These are phyloP conservation scores for Allium fistulosum DNA, from an alignment of 106 monocot genomes.

Conservation along the genomic window DNA sequence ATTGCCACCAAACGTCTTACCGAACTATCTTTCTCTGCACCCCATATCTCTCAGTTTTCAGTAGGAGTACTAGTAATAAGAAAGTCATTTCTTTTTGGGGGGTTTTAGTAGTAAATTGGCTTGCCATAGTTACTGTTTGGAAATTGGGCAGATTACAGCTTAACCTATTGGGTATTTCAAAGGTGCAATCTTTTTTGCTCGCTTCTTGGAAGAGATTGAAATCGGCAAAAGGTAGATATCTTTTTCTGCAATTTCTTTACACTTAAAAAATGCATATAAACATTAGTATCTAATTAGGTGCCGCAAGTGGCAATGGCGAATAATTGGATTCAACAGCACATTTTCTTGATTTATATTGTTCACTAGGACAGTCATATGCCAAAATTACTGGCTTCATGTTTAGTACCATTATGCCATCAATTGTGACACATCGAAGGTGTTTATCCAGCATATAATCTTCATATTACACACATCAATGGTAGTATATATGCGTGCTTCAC, in stretches of 20 bases:
- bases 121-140: not conserved
- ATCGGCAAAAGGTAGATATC: not conserved
- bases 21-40: not conserved
- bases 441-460: no score
- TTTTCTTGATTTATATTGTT: no score
- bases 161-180: constrained; percentile 1
- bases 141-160: not conserved
- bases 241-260: not conserved
- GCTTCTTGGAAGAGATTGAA: constrained; percentile 1
- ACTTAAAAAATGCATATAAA: no score
- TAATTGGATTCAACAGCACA: not conserved
- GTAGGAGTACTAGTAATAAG: not conserved
- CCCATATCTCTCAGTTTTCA: not conserved
- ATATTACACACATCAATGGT: no score
- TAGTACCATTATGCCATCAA: not conserved
- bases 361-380: not conserved
- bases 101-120: not conserved
- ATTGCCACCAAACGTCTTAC: not conserved
- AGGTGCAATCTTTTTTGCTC: not conserved
- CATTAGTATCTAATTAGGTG: not conserved
- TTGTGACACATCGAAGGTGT: no score
- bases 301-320: not conserved
- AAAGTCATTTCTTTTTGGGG: not conserved
- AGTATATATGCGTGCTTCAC: no score
- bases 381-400: not conserved